Percentiles rank a stretch among this genome's conserved stretches.
These are phyloP conservation scores for Pythium volutum DNA, from an alignment of 352 stramenopile genomes.

Conservation along the genomic window DNA sequence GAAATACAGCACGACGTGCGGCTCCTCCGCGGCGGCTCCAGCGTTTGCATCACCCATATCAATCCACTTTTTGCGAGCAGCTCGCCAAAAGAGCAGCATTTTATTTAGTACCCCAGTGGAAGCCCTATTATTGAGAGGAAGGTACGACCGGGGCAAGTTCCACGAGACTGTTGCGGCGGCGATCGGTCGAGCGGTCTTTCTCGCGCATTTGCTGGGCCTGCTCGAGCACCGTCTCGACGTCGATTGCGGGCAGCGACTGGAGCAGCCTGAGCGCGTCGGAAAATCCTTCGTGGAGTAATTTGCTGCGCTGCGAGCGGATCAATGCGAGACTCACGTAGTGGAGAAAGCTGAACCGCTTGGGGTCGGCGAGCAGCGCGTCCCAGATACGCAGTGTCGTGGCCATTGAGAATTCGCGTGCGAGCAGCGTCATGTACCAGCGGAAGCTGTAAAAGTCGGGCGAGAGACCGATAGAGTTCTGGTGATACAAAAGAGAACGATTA, in stretches of 20 bases:
- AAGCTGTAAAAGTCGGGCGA: constrained; percentile 65
- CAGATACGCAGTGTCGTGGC: constrained; percentile 49
- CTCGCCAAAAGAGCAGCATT: neutral
- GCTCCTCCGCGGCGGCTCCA: constrained; percentile 1
- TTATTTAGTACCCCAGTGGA: neutral
- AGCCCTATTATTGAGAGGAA: neutral
- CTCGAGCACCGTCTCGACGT: constrained; percentile 37
- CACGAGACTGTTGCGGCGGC: constrained; percentile 4
- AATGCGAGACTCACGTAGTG: constrained; percentile 64
- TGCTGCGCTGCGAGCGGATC: constrained; percentile 42
- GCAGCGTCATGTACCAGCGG: constrained; percentile 71
- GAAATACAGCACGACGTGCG: constrained; percentile 71
- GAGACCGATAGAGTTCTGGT: constrained; percentile 60
- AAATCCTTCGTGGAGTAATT: constrained; percentile 42
- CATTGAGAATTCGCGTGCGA: constrained; percentile 64
- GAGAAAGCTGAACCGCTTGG: constrained; percentile 65
- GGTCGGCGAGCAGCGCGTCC: constrained; percentile 55
- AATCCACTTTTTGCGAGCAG: neutral
- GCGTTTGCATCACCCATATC: neutral
- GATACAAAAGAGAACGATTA: neutral
- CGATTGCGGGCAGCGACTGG: constrained; percentile 31
- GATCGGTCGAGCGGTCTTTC: constrained; percentile 37
- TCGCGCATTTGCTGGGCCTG: constrained; percentile 48
- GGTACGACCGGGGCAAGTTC: neutral
- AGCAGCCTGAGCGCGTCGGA: constrained; percentile 39